phyloP scores from a whole-genome alignment of 495 filamentous ascomycete species.

The Tuber magnatum region DNA sequence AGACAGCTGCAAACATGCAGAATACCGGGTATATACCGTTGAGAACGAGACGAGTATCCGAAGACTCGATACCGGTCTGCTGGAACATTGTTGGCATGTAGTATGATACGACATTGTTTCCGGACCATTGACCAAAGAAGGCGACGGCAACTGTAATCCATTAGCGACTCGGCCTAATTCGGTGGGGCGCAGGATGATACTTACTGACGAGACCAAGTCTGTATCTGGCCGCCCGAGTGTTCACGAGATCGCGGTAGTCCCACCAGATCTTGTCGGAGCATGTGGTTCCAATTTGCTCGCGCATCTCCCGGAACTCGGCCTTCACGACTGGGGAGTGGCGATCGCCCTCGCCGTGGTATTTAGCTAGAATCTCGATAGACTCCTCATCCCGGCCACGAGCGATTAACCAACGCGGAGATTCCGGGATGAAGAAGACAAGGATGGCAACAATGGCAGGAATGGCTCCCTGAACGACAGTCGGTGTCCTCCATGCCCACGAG shows the following conservation, averaged over 20 bases:
- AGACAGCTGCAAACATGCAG: constrained; percentile 51
- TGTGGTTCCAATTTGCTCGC: constrained; percentile 26
- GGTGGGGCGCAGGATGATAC: not conserved
- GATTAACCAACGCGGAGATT: constrained; percentile 47
- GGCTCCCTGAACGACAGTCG: constrained; percentile 51
- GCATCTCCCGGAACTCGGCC: constrained; percentile 40
- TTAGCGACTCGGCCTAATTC: not conserved
- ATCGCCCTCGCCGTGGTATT: constrained; percentile 40
- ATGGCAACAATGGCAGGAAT: constrained; percentile 46
- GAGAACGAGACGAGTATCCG: constrained; percentile 54
- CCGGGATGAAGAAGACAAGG: constrained; percentile 49
- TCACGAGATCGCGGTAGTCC: constrained; percentile 53
- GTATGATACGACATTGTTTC: constrained; percentile 46
- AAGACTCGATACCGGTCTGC: constrained; percentile 48
- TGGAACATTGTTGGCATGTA: constrained; percentile 48
- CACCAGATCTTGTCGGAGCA: constrained; percentile 52
- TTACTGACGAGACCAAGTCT: constrained; percentile 46
- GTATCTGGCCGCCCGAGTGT: constrained; percentile 46
- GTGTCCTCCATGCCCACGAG: constrained; percentile 60
- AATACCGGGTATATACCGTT: constrained; percentile 53
- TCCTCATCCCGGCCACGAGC: constrained; percentile 54
- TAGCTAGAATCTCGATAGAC: constrained; percentile 51
- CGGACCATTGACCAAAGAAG: constrained; percentile 48
- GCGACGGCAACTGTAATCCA: constrained; percentile 43
- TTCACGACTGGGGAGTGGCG: constrained; percentile 33